Conservation (phyloP, 108 stramenopile species). For the Fragilariopsis cylindrus region DNA sequence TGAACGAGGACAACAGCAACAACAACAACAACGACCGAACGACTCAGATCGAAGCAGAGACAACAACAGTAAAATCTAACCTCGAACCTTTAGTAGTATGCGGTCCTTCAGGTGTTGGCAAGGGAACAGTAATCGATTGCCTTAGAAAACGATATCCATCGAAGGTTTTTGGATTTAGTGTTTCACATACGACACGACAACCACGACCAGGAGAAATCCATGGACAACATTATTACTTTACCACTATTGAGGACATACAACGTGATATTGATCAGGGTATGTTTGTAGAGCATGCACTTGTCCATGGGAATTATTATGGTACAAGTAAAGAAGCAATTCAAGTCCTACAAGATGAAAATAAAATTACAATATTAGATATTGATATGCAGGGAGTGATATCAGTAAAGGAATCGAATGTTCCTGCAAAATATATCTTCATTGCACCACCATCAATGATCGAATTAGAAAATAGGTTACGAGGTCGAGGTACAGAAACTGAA, state of each 20-base stretch:
- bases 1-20: background rate
- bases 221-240: slow-evolving; percentile 93
- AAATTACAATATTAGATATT: slow-evolving; percentile 94
- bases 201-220: slow-evolving; percentile 88
- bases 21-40: too few relatives aligned
- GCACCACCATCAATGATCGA: slow-evolving; percentile 90
- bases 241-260: slow-evolving; percentile 74
- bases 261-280: slow-evolving; percentile 76
- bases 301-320: slow-evolving; percentile 94
- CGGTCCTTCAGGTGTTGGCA: slow-evolving; percentile 50
- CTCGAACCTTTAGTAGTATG: slow-evolving; percentile 58
- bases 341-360: slow-evolving; percentile 68
- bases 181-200: slow-evolving; percentile 91
- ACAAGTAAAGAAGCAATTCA: slow-evolving; percentile 73
- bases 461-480: slow-evolving; percentile 84
- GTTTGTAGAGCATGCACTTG: slow-evolving; percentile 84
- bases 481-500: slow-evolving; percentile 90
- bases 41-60: too few relatives aligned
- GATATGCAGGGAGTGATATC: slow-evolving; percentile 83
- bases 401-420: slow-evolving; percentile 61
- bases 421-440: slow-evolving; percentile 80
- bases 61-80: background rate
- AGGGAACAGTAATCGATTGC: slow-evolving; percentile 77
- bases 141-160: slow-evolving; percentile 63
- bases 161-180: slow-evolving; percentile 76